These are phyloP conservation scores for Ustilago sp. DNA, from an alignment of 1,284 basidiomycete species.

Conservation along the genomic window DNA sequence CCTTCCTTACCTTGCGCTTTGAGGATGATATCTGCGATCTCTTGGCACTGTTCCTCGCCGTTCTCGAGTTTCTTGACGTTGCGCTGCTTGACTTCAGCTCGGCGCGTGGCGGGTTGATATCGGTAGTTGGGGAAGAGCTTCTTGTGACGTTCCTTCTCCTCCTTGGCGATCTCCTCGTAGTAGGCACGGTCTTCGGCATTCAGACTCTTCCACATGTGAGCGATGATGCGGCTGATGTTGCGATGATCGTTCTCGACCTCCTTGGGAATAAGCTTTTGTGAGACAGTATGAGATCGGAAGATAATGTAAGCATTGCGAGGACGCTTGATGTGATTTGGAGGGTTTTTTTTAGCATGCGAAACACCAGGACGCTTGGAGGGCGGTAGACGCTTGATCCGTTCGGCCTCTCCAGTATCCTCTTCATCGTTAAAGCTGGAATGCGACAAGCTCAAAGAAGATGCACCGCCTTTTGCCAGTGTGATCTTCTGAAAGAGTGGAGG, in stretches of 20 bases:
- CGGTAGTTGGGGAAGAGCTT: conserved; percentile 61
- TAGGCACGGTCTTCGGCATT: conserved; percentile 48
- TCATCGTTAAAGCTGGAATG: conserved; percentile 10
- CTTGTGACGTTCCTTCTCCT: conserved; percentile 61
- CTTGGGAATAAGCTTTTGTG: conserved; percentile 80
- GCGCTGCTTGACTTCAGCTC: conserved; percentile 36
- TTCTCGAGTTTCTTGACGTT: conserved; percentile 56
- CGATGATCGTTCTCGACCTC: conserved; percentile 85
- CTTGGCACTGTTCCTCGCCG: conserved; percentile 59
- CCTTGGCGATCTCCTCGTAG: conserved; percentile 56
- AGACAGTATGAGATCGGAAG: conserved; percentile 88
- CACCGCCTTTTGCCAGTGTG: conserved; percentile 21
- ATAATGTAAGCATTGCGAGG: conserved; percentile 95
- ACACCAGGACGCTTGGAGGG: conserved; percentile 43
- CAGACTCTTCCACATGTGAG: conserved; percentile 66
- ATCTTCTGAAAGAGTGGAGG: conserved; percentile 21
- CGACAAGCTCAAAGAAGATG: conserved; percentile 5
- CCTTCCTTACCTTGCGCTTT: conserved; percentile 56
- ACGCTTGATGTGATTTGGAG: conserved; percentile 80
- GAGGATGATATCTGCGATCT: conserved; percentile 63
- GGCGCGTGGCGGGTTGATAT: conserved; percentile 56
- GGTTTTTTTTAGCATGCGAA: conserved; percentile 60
- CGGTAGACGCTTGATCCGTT: conserved; percentile 11
- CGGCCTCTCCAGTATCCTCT: neutral
- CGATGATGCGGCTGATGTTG: conserved; percentile 74